Evolutionary conservation across 73 alveolate species (phyloP).

Genomic region (Paramecium sonneborni): DNA sequence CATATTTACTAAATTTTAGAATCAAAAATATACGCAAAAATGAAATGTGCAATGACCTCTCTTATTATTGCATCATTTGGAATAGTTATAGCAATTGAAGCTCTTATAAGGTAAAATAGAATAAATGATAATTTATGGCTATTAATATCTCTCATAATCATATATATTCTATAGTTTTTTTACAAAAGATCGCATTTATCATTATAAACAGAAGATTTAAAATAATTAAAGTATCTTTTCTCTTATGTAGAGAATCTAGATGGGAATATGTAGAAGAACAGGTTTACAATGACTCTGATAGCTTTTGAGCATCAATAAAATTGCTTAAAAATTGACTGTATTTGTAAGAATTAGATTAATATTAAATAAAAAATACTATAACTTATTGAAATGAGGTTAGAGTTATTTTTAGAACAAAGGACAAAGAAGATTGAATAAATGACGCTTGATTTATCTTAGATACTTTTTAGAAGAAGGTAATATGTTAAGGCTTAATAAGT

Average conservation of each 20-base stretch:
- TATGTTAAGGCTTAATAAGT: conserved; percentile 3
- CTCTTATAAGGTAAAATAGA: background rate
- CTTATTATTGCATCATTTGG: background rate
- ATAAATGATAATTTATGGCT: background rate
- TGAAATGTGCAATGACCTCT: background rate
- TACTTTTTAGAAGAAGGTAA: background rate
- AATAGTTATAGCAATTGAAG: background rate
- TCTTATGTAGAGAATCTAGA: background rate
- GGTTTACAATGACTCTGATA: background rate
- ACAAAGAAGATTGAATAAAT: background rate
- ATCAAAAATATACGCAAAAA: background rate
- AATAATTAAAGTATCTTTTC: background rate
- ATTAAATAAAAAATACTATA: background rate
- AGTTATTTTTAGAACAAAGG: background rate
- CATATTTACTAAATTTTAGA: background rate
- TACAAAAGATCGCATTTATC: background rate
- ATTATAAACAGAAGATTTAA: background rate
- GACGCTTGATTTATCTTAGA: background rate
- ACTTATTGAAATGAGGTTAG: background rate
- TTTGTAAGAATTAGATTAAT: background rate
- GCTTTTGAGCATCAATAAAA: background rate
- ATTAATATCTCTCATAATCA: background rate
- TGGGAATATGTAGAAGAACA: background rate
- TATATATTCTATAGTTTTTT: background rate
- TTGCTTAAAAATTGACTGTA: background rate